Evolutionary conservation across 192 early-diverging fungal genomes (phyloP).

Genomic region (Coemansia sp.): DNA sequence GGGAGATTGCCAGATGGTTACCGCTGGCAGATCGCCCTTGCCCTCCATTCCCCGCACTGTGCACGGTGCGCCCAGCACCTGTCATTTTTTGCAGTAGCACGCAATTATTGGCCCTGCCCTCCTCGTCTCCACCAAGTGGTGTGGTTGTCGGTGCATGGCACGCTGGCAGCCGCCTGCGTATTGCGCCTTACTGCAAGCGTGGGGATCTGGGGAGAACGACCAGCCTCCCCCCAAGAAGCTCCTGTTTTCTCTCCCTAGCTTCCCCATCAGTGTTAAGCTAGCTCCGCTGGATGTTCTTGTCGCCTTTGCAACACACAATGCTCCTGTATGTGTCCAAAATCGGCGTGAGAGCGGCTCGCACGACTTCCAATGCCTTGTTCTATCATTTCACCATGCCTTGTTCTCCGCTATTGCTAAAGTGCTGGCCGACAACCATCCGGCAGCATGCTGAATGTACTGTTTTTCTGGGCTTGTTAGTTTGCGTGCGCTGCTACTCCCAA

Average conservation of each 20-base stretch:
- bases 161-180: conserved; percentile 3
- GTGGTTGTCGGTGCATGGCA: conserved; percentile 2
- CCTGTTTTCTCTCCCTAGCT: conserved; percentile 10
- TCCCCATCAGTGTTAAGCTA: not conserved
- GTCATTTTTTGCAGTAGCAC: conserved; percentile 9
- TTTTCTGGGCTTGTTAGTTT: not conserved
- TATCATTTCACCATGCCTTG: not conserved
- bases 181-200: conserved; percentile 25
- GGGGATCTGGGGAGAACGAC: not conserved
- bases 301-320: not conserved
- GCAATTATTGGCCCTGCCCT: conserved; percentile 13
- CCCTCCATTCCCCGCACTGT: not conserved
- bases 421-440: not conserved
- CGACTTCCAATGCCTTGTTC: conserved; percentile 3
- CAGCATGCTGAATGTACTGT: not conserved
- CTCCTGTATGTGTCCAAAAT: not conserved
- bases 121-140: not conserved
- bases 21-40: conserved; percentile 5
- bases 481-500: conserved; percentile 1
- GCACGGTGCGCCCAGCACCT: not conserved
- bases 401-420: not conserved
- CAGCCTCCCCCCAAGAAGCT: conserved; percentile 18
- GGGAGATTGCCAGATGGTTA: conserved; percentile 10
- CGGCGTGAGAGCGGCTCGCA: conserved; percentile 13
- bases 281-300: not conserved